Percentiles rank a stretch among this genome's conserved stretches.
Conservation (phyloP, 129 eudicot genomes). For the Daucus carota region DNA sequence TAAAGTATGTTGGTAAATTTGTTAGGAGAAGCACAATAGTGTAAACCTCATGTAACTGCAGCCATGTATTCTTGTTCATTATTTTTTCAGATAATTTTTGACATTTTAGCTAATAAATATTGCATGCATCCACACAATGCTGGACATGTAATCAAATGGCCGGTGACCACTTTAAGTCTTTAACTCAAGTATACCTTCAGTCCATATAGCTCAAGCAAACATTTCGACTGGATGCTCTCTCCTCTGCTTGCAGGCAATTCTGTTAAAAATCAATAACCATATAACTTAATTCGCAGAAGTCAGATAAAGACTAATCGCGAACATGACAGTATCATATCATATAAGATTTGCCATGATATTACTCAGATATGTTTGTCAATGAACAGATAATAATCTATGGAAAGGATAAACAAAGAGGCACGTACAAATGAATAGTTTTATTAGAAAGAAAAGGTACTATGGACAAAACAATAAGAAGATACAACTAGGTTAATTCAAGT, state of each 20-base stretch:
- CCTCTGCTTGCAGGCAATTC: conserved; percentile 96
- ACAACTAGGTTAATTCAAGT: too few relatives aligned
- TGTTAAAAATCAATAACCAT: conserved; percentile 26
- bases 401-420: not conserved
- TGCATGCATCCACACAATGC: not conserved
- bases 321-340: not conserved
- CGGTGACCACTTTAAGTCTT: conserved; percentile 11
- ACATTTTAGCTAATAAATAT: not conserved
- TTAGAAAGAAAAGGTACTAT: not conserved
- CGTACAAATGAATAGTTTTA: not conserved
- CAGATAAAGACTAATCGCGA: not conserved
- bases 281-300: not conserved
- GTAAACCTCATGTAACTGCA: not conserved
- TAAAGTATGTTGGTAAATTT: not conserved
- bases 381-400: not conserved
- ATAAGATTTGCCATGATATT: not conserved
- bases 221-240: conserved; percentile 93
- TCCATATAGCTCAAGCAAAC: conserved; percentile 96
- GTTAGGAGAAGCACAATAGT: not conserved
- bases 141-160: not conserved
- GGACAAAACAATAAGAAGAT: too few relatives aligned
- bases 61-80: not conserved
- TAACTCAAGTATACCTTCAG: conserved; percentile 57
- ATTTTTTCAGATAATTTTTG: not conserved
- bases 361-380: not conserved